Evolutionary conservation across 1,284 basidiomycete genomes (phyloP).

Genomic region (Tilletia setariae): DNA sequence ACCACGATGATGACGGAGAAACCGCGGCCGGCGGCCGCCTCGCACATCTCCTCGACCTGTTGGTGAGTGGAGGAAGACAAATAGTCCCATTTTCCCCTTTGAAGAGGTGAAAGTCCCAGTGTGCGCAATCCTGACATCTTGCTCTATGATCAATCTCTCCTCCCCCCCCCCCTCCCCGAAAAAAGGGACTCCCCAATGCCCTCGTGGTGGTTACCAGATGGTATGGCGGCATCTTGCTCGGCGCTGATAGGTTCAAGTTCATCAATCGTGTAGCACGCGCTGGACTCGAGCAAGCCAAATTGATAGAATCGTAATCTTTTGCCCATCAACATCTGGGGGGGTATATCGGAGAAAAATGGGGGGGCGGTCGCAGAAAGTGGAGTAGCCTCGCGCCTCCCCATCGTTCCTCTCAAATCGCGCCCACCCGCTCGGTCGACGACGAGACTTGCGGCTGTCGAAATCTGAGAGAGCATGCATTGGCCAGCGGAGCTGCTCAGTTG

Average conservation of each 20-base stretch:
- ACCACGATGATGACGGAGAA: conserved; percentile 54
- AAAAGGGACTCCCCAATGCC: conserved; percentile 43
- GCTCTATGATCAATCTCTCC: background rate
- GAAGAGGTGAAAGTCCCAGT: too few relatives aligned
- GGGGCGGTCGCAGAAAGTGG: too few relatives aligned
- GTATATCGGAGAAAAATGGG: background rate
- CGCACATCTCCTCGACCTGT: conserved; percentile 50
- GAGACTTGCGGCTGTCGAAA: too few relatives aligned
- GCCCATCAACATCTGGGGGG: background rate
- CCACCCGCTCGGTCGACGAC: too few relatives aligned
- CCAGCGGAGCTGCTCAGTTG: too few relatives aligned
- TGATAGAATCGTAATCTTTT: conserved; percentile 27
- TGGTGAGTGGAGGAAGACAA: conserved; percentile 25
- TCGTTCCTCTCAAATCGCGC: too few relatives aligned
- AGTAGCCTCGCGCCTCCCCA: too few relatives aligned
- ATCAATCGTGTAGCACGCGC: conserved; percentile 48
- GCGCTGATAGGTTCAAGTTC: conserved; percentile 51
- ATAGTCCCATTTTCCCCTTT: background rate
- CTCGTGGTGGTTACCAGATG: conserved; percentile 52
- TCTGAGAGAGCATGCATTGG: too few relatives aligned
- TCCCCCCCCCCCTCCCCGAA: too few relatives aligned
- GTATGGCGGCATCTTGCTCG: conserved; percentile 49
- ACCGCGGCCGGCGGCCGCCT: conserved; percentile 53
- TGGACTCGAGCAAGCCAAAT: conserved; percentile 35
- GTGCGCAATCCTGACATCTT: too few relatives aligned